phyloP scores from a whole-genome alignment of 768 basidiomycete genomes.

The Lactarius evosmus region DNA sequence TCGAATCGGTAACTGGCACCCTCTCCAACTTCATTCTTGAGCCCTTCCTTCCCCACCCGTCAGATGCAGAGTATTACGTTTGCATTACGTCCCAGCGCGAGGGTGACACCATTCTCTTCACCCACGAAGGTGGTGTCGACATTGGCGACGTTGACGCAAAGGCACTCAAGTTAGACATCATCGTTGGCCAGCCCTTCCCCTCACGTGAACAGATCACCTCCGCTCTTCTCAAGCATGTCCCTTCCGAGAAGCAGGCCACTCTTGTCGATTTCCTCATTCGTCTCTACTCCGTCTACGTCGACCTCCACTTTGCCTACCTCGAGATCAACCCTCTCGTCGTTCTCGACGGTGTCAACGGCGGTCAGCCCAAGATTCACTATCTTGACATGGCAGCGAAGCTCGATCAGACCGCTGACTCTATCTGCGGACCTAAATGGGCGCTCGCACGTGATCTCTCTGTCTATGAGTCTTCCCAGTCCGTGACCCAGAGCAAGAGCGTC shows the following conservation, averaged over 20 bases:
- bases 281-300: conserved; percentile 96
- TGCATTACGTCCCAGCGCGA: conserved; percentile 95
- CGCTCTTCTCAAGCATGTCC: conserved; percentile 79
- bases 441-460: conserved; percentile 88
- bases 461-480: conserved; percentile 51
- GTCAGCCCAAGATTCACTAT: conserved; percentile 81
- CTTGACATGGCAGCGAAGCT: conserved; percentile 99
- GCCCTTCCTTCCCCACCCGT: conserved; percentile 96
- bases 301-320: conserved; percentile 99
- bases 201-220: conserved; percentile 69
- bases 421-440: conserved; percentile 98
- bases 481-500: conserved; percentile 48
- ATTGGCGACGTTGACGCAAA: conserved; percentile 98
- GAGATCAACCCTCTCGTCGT: conserved; percentile 99
- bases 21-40: conserved; percentile 98
- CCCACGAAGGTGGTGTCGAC: conserved; percentile 98
- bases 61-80: conserved; percentile 95
- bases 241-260: conserved; percentile 82
- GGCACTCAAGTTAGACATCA: conserved; percentile 83
- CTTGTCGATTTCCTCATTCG: conserved; percentile 93
- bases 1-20: conserved; percentile 91
- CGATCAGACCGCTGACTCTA: conserved; percentile 97
- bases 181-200: conserved; percentile 77
- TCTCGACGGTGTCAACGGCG: conserved; percentile 72
- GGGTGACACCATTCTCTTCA: conserved; percentile 96